A percentile compares a stretch with the other conserved stretches of the same genome.
Conservation (phyloP, 176 grass and related monocot genomes). For the Carex pumila region DNA sequence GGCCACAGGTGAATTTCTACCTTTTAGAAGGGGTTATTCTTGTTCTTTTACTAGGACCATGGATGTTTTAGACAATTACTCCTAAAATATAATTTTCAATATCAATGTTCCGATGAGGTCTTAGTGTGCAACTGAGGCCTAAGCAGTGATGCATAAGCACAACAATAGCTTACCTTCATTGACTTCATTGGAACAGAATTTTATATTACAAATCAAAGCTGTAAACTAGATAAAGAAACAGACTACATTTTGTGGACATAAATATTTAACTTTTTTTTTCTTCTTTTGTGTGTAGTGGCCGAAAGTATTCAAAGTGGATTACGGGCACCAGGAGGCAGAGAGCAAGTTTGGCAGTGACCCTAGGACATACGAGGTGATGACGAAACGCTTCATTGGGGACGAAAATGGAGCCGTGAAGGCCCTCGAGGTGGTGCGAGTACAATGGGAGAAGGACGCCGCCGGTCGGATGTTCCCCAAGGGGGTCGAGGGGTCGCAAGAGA, state of each 20-base stretch:
- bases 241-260: not conserved
- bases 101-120: too few relatives aligned
- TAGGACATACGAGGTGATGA: conserved; percentile 76
- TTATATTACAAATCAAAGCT: not conserved
- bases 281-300: conserved; percentile 57
- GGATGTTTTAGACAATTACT: not conserved
- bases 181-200: not conserved
- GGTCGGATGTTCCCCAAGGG: conserved; percentile 67
- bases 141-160: too few relatives aligned
- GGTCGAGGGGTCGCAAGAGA: conserved; percentile 68
- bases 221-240: not conserved
- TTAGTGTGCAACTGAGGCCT: too few relatives aligned
- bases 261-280: not conserved
- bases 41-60: not conserved
- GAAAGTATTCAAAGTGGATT: conserved; percentile 79
- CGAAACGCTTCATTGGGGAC: conserved; percentile 76
- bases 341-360: conserved; percentile 88
- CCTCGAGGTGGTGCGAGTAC: conserved; percentile 62
- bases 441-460: conserved; percentile 54
- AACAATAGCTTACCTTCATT: not conserved
- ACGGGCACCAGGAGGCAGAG: conserved; percentile 88
- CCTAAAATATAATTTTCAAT: not conserved
- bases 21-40: not conserved
- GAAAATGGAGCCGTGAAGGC: conserved; percentile 79
- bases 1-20: conserved; percentile 70